phyloP scores from a whole-genome alignment of 2,329 filamentous ascomycete species.

The Mycogone perniciosa region DNA sequence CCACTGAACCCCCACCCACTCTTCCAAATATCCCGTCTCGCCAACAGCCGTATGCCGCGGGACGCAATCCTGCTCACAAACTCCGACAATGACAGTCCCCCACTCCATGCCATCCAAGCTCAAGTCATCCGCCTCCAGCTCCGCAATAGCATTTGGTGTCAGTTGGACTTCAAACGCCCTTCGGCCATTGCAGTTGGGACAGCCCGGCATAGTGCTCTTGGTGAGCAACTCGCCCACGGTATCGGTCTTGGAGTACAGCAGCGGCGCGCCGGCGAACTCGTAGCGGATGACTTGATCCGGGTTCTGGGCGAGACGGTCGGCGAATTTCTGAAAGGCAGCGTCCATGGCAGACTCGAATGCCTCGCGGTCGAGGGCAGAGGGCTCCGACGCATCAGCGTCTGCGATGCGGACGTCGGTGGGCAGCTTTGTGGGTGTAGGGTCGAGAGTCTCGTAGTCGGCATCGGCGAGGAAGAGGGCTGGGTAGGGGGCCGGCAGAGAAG shows the following conservation, averaged over 20 bases:
- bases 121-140: constrained; percentile 73
- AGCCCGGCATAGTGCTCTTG: constrained; percentile 59
- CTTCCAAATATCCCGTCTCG: constrained; percentile 74
- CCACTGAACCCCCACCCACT: constrained; percentile 99
- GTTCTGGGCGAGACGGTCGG: constrained; percentile 70
- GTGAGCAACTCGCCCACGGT: constrained; percentile 60
- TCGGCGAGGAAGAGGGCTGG: constrained; percentile 74
- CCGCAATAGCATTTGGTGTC: constrained; percentile 81
- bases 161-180: constrained; percentile 90
- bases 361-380: constrained; percentile 55
- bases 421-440: constrained; percentile 47
- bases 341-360: constrained; percentile 71
- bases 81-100: constrained; percentile 84
- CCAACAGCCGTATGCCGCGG: constrained; percentile 51
- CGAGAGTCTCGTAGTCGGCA: constrained; percentile 86
- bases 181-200: constrained; percentile 64
- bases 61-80: constrained; percentile 75
- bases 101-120: constrained; percentile 90
- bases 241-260: constrained; percentile 78
- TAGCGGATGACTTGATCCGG: constrained; percentile 78
- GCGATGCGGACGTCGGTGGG: constrained; percentile 41
- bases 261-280: constrained; percentile 63
- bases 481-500: constrained; percentile 63
- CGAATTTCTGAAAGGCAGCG: constrained; percentile 72
- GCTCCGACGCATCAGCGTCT: constrained; percentile 34